These are phyloP conservation scores for Rhododendron henanense DNA, from an alignment of 148 eudicot genomes.

Conservation along the genomic window DNA sequence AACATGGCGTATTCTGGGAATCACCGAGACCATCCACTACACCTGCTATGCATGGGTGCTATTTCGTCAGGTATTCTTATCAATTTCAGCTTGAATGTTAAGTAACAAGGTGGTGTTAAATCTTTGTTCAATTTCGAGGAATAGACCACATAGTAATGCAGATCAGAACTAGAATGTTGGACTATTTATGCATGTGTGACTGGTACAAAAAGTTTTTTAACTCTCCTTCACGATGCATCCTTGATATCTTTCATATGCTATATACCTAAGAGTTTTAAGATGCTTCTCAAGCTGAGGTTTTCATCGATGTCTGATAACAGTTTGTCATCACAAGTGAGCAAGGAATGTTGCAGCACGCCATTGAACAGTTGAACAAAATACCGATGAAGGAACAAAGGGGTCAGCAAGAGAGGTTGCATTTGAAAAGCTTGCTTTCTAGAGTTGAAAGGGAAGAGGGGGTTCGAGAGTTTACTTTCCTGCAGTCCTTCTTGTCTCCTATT, in stretches of 20 bases:
- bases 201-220: neutral
- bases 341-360: conserved; percentile 75
- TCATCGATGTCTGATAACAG: conserved; percentile 31
- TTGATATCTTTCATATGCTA: neutral
- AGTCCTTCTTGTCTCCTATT: conserved; percentile 77
- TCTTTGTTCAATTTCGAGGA: neutral
- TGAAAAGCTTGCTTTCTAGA: conserved; percentile 75
- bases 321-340: conserved; percentile 84
- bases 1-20: conserved; percentile 91
- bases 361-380: conserved; percentile 78
- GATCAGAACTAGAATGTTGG: neutral
- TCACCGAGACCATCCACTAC: conserved; percentile 91
- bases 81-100: conserved; percentile 1
- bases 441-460: conserved; percentile 60
- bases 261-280: neutral
- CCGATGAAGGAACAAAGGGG: conserved; percentile 94
- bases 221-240: neutral
- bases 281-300: neutral
- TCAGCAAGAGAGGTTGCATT: conserved; percentile 85
- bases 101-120: neutral
- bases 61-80: conserved; percentile 84
- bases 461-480: conserved; percentile 68
- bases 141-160: neutral
- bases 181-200: neutral
- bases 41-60: conserved; percentile 94